Base-by-base conservation (phyloP, 2,329 filamentous ascomycete species). In the Boeremia exigua region DNA sequence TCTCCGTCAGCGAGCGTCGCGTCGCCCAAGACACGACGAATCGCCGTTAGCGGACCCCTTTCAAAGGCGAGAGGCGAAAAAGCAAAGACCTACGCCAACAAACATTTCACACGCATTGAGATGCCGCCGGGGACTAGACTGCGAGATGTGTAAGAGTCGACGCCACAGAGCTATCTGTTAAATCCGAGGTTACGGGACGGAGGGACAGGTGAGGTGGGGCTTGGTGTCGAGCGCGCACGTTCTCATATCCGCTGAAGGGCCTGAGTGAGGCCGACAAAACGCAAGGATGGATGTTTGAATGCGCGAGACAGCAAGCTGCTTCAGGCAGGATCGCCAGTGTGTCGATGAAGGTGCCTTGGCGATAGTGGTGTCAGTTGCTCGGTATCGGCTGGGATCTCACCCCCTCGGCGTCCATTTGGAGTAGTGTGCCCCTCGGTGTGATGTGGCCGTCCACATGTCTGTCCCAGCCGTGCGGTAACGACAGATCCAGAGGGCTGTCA, bases 191-290 rank as follows among this genome's bases (percentile, higher is more conserved):
- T 28, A 38, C 37, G 53, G 47, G 47, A 19, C 36, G 27, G 23
- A 23, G 42, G 25, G 47, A n/a, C 37, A 33, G 17, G 17, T 42
- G 43, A 23, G 38, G 43, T 48, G 37, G 42, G 30, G 36, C 36
- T 17, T 32, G 40, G 46, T 42, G 30, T 30, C 14, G 23, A 32
- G 14, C n/a, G 15, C 36, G 23, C 45, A 54, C 25, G 39, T 44
- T 48, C 19, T 44, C 51, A 34, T 34, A 44, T 29, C 19, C 23
- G 39, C 33, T 34, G 27, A 27, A 48, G 11, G 25, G 38, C 38
- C 29, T 46, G 15, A 55, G 25, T 47, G 53, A 42, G 42, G 33
- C 53, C 47, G 47, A 56, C 34, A 10, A 29, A 15, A 47, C 27
- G 19, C 19, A 23, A 47, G n/a, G 47, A 47, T 25, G 36, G 53